Base-by-base conservation (phyloP, 2,329 filamentous ascomycete genomes). In the Trichoderma sp. region DNA sequence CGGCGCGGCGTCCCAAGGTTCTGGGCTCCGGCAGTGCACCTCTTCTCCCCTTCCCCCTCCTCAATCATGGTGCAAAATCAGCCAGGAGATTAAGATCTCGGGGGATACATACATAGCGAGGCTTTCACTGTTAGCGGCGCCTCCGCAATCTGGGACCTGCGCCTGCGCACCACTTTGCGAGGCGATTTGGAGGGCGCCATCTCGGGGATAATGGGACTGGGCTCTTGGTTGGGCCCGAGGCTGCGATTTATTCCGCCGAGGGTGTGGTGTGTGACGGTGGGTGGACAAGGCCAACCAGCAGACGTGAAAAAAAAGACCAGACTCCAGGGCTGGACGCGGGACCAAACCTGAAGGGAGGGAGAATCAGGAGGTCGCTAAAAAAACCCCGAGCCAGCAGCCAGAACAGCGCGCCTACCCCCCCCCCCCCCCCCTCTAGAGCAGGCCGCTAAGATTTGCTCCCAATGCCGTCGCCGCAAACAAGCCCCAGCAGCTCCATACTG, bases 401-500 rank as follows among this genome's bases (percentile, higher is more conserved):
- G 26, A 47, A 44, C 30, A 21, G 17, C 58, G 17, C 41, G 34
- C 7, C 21, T 3, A 48, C 58, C 58, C 58, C 58, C 48, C 34
- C 34, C 48, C 21, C 21, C 58, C 58, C 58, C 58, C 58, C 48
- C 34, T 44, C 48, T 43, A 24, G 45, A 62, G 17, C 34, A 62
- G 59, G 58, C 47, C 59, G 28, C 59, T 54, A 54, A 43, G 43
- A 62, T 45, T 51, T 19, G 26, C 34, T 30, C 19, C 19, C 41
- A 50, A 50, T 50, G 47, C 47, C 19, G 39, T 10, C 30, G 30
- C 45, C 34, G 44, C 61, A 48, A 63, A 63, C 64, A 58, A 63
- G 41, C 48, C 34, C 51, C 45, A 43, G 62, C 51, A 60, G 34
- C 58, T 63, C 61, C 61, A 63, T 43, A 48, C 61, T 65, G 67